A percentile compares a stretch with the other conserved stretches of the same genome.
These are phyloP conservation scores for Geotrichum cucujoidarum DNA, from an alignment of 1,139 yeast species.

Conservation along the genomic window DNA sequence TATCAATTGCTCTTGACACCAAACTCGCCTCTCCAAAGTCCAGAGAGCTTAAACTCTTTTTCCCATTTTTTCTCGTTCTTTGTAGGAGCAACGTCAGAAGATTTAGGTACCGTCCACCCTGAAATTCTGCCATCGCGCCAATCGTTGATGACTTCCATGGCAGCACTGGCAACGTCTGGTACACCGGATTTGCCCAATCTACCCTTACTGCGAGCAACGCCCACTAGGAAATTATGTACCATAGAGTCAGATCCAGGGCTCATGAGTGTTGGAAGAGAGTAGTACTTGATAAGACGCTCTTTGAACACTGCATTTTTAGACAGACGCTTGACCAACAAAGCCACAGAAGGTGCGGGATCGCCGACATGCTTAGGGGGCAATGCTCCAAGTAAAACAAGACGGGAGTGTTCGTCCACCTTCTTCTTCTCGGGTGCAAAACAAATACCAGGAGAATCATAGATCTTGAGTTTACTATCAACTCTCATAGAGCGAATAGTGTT, in stretches of 20 bases:
- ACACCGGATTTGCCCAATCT: slow-evolving; percentile 90
- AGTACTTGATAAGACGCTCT: slow-evolving; percentile 64
- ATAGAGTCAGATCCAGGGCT: slow-evolving; percentile 37
- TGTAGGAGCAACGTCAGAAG: slow-evolving; percentile 22
- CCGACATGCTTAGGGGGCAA: slow-evolving; percentile 79
- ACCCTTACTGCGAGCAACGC: slow-evolving; percentile 88
- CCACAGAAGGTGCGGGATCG: slow-evolving; percentile 81
- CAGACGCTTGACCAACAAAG: slow-evolving; percentile 68
- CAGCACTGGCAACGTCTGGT: slow-evolving; percentile 85
- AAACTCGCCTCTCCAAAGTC: slow-evolving; percentile 41
- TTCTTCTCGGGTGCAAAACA: slow-evolving; percentile 62
- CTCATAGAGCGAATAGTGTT: slow-evolving; percentile 87
- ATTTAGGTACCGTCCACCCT: slow-evolving; percentile 85
- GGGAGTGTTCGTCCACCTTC: slow-evolving; percentile 70
- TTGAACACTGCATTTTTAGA: slow-evolving; percentile 58
- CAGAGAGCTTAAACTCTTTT: slow-evolving; percentile 86
- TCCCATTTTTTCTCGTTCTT: slow-evolving; percentile 63
- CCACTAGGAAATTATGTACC: slow-evolving; percentile 75
- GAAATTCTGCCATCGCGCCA: slow-evolving; percentile 95
- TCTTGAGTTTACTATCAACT: slow-evolving; percentile 79
- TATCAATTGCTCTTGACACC: slow-evolving; percentile 19
- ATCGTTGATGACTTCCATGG: slow-evolving; percentile 75
- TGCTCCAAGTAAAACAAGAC: slow-evolving; percentile 81
- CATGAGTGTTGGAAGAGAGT: slow-evolving; percentile 79
- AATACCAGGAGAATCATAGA: slow-evolving; percentile 95